A percentile compares a stretch with the other conserved stretches of the same genome.
phyloP scores from a whole-genome alignment of 23 red algal genomes.

The Chondrus crispus region DNA sequence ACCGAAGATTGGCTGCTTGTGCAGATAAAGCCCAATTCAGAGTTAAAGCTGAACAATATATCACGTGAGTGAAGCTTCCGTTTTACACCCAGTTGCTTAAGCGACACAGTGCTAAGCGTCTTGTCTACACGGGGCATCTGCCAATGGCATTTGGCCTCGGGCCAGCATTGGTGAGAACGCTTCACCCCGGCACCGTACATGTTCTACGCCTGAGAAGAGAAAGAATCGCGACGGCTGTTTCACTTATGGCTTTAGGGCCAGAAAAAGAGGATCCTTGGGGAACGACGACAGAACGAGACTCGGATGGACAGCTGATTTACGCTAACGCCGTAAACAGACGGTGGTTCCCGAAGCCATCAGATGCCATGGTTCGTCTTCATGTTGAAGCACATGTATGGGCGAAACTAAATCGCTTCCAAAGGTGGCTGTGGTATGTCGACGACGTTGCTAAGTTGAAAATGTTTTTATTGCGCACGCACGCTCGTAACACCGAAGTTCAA shows the following conservation, averaged over 20 bases:
- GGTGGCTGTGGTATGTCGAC: slow-evolving; percentile 80
- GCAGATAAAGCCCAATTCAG: slow-evolving; percentile 1
- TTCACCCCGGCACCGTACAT: slow-evolving; percentile 13
- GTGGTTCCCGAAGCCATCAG: slow-evolving; percentile 51
- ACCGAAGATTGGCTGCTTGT: slow-evolving; percentile 33
- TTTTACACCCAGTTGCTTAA: slow-evolving; percentile 3
- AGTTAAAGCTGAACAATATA: not conserved
- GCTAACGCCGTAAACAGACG: not conserved
- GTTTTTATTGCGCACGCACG: too few relatives aligned
- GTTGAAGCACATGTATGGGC: slow-evolving; percentile 21
- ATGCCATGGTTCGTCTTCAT: slow-evolving; percentile 17
- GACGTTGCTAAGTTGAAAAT: too few relatives aligned
- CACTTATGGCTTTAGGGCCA: slow-evolving; percentile 81
- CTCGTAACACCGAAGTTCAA: too few relatives aligned
- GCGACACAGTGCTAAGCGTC: not conserved
- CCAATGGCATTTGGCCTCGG: slow-evolving; percentile 57
- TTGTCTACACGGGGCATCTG: slow-evolving; percentile 70
- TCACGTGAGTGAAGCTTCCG: slow-evolving; percentile 22
- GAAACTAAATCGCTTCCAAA: slow-evolving; percentile 56
- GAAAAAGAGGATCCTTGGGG: slow-evolving; percentile 61
- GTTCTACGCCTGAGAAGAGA: slow-evolving; percentile 61
- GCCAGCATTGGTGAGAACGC: not conserved
- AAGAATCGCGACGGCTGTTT: slow-evolving; percentile 35
- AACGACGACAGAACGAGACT: too few relatives aligned
- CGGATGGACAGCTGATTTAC: too few relatives aligned